Evolutionary conservation across 331 rosid genomes (phyloP).

Genomic region (Malus hybrid): DNA sequence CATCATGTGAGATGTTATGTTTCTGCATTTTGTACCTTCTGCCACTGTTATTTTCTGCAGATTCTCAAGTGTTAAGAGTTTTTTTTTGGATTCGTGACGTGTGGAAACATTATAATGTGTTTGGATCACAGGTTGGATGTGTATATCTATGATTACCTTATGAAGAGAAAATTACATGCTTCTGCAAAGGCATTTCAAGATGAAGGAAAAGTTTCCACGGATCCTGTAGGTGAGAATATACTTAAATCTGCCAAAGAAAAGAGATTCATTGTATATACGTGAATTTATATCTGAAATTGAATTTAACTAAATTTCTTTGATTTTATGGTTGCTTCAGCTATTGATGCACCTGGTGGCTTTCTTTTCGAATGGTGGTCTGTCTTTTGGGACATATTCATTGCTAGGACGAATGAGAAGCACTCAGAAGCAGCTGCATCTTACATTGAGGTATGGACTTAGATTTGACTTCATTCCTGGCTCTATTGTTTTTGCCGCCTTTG

Average conservation of each 20-base stretch:
- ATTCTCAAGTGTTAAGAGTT: not conserved
- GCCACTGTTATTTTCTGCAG: not conserved
- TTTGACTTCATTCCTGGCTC: not conserved
- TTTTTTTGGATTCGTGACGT: constrained; percentile 5
- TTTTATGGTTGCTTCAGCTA: constrained; percentile 33
- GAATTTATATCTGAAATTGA: not conserved
- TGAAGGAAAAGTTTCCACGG: constrained; percentile 48
- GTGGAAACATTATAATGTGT: not conserved
- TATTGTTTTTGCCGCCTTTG: not conserved
- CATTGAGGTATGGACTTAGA: constrained; percentile 33
- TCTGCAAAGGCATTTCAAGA: constrained; percentile 62
- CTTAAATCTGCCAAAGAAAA: not conserved
- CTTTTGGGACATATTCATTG: constrained; percentile 59
- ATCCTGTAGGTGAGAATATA: constrained; percentile 53
- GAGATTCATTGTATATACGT: not conserved
- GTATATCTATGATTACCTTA: constrained; percentile 55
- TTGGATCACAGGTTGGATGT: constrained; percentile 55
- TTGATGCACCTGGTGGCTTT: constrained; percentile 67
- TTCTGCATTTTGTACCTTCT: not conserved
- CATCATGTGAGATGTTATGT: not conserved
- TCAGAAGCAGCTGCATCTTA: constrained; percentile 59
- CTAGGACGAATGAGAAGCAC: constrained; percentile 47
- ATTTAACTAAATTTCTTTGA: not conserved
- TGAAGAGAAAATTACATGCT: constrained; percentile 53
- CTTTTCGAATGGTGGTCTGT: constrained; percentile 36